These are phyloP conservation scores for Hemileccinum rubropunctum DNA, from an alignment of 768 basidiomycete genomes.

Conservation along the genomic window DNA sequence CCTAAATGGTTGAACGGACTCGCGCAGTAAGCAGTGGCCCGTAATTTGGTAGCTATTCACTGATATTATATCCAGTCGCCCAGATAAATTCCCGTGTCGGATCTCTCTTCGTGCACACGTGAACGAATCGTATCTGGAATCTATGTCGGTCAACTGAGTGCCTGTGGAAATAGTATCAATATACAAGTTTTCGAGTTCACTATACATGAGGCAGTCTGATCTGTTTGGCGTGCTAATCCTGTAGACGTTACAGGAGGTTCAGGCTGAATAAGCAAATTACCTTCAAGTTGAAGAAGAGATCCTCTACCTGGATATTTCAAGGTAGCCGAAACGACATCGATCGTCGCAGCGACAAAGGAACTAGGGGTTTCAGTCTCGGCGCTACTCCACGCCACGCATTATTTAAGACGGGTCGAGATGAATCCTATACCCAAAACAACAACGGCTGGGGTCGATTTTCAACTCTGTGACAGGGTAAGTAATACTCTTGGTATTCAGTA, in stretches of 20 bases:
- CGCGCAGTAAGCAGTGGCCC: conserved; percentile 3
- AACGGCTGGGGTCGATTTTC: conserved; percentile 15
- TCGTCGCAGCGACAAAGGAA: conserved; percentile 9
- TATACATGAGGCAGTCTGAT: too few relatives aligned
- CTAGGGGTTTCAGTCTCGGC: conserved; percentile 12
- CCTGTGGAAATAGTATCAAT: background rate
- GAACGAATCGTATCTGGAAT: background rate
- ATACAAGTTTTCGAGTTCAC: too few relatives aligned
- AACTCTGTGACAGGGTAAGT: conserved; percentile 12
- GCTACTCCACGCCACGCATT: conserved; percentile 23
- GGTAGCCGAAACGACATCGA: conserved; percentile 5
- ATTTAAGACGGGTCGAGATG: conserved; percentile 20
- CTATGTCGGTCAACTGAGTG: background rate
- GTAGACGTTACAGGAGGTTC: too few relatives aligned
- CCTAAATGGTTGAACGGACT: conserved; percentile 7
- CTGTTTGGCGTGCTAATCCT: too few relatives aligned
- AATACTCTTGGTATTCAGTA: too few relatives aligned
- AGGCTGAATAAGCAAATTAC: too few relatives aligned
- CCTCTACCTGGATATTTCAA: too few relatives aligned
- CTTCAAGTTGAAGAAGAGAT: too few relatives aligned
- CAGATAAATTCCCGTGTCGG: conserved; percentile 7
- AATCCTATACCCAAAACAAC: conserved; percentile 13
- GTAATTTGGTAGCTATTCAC: too few relatives aligned
- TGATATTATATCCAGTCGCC: conserved; percentile 1
- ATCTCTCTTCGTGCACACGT: conserved; percentile 7